A percentile compares a stretch with the other conserved stretches of the same genome.
Conservation (phyloP, 164 flowering plant species). For the Sextonia rubra region DNA sequence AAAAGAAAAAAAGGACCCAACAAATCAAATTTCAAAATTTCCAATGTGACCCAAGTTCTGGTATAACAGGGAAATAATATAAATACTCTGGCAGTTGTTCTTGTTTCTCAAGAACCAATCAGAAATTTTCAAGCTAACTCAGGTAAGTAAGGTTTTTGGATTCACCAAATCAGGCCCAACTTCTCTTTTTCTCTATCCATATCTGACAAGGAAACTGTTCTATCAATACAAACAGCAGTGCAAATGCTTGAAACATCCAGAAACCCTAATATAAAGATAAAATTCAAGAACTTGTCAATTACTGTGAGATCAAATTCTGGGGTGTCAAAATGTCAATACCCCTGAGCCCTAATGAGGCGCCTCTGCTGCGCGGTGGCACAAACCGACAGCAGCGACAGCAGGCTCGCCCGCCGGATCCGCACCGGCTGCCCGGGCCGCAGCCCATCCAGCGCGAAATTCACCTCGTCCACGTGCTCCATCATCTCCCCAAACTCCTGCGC, state of each 20-base stretch:
- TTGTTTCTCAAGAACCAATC: no score
- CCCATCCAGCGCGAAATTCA: conserved; percentile 90
- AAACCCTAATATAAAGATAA: neutral
- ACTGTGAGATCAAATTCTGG: no score
- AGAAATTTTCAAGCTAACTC: no score
- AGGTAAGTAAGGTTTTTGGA: no score
- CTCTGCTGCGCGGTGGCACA: conserved; percentile 60
- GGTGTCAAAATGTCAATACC: conserved; percentile 36
- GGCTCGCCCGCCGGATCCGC: conserved; percentile 68
- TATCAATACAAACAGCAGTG: neutral
- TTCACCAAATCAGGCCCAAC: no score
- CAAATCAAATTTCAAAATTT: no score
- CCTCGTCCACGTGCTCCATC: conserved; percentile 97
- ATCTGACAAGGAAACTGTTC: neutral
- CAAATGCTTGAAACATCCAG: neutral
- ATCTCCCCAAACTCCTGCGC: conserved; percentile 94
- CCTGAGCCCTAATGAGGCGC: conserved; percentile 70
- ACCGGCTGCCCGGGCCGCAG: conserved; percentile 57
- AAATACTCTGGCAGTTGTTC: no score
- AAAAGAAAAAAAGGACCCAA: no score
- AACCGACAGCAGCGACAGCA: conserved; percentile 64
- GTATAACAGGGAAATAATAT: no score
- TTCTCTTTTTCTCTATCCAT: neutral
- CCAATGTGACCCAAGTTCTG: no score
- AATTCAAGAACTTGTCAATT: neutral